Percentiles rank a stretch among this genome's conserved stretches.
These are phyloP conservation scores for Adiantum capillusveneris DNA, from an alignment of 75 land plant species.

Conservation along the genomic window DNA sequence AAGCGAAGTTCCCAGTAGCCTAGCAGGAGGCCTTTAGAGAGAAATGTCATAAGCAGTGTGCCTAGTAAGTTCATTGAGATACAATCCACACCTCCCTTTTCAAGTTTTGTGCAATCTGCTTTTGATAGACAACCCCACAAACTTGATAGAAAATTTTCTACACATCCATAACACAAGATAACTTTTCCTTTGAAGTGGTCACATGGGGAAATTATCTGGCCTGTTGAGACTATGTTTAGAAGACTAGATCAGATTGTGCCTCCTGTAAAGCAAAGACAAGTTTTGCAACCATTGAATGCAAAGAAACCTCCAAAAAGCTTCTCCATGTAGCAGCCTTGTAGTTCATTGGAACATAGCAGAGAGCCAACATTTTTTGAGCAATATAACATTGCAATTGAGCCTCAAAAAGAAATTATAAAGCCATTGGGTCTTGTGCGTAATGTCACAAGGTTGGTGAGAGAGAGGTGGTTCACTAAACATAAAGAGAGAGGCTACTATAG, in stretches of 20 bases:
- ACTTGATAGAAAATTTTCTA: neutral
- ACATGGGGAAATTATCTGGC: constrained; percentile 22
- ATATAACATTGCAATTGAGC: constrained; percentile 25
- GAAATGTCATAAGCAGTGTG: constrained; percentile 5
- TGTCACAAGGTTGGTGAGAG: no score
- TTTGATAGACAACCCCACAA: neutral
- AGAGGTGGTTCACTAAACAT: no score
- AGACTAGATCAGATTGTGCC: constrained; percentile 40
- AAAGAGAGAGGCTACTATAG: no score
- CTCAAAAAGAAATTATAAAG: constrained; percentile 30
- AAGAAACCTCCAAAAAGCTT: constrained; percentile 14
- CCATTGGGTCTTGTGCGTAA: constrained; percentile 32
- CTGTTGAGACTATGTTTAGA: constrained; percentile 21
- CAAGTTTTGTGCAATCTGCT: neutral
- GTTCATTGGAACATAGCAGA: constrained; percentile 39
- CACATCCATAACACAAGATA: neutral
- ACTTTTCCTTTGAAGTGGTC: constrained; percentile 2
- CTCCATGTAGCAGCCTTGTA: constrained; percentile 23
- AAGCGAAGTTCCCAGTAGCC: constrained; percentile 75
- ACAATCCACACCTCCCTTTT: neutral
- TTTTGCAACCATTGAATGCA: constrained; percentile 20
- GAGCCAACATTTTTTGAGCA: constrained; percentile 29
- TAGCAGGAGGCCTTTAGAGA: constrained; percentile 44
- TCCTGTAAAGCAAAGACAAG: constrained; percentile 36
- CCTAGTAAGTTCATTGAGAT: neutral